phyloP scores from a whole-genome alignment of 192 early-diverging fungal genomes.

The Coemansia asiatica region DNA sequence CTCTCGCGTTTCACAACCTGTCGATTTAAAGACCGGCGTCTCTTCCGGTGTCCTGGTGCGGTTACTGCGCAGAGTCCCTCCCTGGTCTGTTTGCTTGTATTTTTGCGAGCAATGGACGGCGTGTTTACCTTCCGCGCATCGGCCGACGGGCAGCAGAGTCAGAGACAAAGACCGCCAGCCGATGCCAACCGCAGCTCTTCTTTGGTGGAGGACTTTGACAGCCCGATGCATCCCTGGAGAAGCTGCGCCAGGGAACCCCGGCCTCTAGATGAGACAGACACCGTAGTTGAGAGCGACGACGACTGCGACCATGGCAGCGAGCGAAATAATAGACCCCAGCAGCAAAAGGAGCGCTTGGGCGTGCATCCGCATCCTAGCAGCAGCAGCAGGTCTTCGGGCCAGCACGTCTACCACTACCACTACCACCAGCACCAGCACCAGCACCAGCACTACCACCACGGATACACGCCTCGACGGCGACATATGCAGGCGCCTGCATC shows the following conservation, averaged over 20 bases:
- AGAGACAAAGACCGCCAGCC: background rate
- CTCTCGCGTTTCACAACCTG: too few species aligned
- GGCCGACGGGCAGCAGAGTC: background rate
- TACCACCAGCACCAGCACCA: slow-evolving; percentile 36
- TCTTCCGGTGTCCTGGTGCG: background rate
- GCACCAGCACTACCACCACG: slow-evolving; percentile 17
- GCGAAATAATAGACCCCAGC: too few species aligned
- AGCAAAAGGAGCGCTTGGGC: too few species aligned
- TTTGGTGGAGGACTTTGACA: slow-evolving; percentile 9
- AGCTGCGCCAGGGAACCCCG: slow-evolving; percentile 2
- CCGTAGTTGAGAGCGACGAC: slow-evolving; percentile 9
- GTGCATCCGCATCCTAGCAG: too few species aligned
- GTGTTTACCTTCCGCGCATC: slow-evolving; percentile 9
- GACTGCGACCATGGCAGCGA: background rate
- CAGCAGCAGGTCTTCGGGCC: background rate
- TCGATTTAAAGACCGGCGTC: too few species aligned
- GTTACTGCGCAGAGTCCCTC: background rate
- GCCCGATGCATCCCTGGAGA: slow-evolving; percentile 22
- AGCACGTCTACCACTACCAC: slow-evolving; percentile 24
- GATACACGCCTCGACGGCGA: slow-evolving; percentile 15
- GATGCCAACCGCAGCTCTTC: background rate
- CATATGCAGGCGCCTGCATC: slow-evolving; percentile 6
- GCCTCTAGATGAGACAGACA: slow-evolving; percentile 11
- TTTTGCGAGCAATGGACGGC: background rate
- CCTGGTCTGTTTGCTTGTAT: background rate